phyloP scores from a whole-genome alignment of 495 filamentous ascomycete species.

The Xylaria longipes region DNA sequence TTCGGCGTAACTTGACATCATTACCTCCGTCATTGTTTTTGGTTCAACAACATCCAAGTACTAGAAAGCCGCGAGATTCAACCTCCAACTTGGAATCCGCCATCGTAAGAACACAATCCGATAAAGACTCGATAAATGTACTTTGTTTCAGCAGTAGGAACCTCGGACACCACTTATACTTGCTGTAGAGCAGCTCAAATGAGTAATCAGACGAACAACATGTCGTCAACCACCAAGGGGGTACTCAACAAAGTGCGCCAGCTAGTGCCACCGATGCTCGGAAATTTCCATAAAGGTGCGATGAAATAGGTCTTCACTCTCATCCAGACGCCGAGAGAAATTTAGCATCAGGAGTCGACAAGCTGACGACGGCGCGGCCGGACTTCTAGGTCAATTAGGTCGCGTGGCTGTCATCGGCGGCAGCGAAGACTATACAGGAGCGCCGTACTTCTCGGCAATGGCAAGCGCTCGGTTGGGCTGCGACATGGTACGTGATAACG shows the following conservation, averaged over 20 bases:
- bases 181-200: constrained; percentile 25
- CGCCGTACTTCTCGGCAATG: constrained; percentile 97
- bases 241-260: constrained; percentile 82
- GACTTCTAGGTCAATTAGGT: constrained; percentile 78
- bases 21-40: constrained; percentile 6
- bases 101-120: neutral
- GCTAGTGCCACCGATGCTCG: constrained; percentile 93
- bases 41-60: neutral
- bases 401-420: constrained; percentile 94
- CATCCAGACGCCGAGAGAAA: neutral
- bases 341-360: neutral
- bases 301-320: neutral
- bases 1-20: constrained; percentile 25
- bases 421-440: constrained; percentile 94
- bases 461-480: constrained; percentile 87
- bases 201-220: constrained; percentile 38
- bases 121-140: neutral
- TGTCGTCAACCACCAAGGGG: constrained; percentile 61
- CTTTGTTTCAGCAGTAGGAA: neutral
- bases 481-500: constrained; percentile 69
- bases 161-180: neutral
- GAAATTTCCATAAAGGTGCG: constrained; percentile 96
- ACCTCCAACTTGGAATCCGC: neutral
- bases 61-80: neutral
- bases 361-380: constrained; percentile 24